Evolutionary conservation across 306 rosid species (phyloP).

Genomic region (Glycine soja): DNA sequence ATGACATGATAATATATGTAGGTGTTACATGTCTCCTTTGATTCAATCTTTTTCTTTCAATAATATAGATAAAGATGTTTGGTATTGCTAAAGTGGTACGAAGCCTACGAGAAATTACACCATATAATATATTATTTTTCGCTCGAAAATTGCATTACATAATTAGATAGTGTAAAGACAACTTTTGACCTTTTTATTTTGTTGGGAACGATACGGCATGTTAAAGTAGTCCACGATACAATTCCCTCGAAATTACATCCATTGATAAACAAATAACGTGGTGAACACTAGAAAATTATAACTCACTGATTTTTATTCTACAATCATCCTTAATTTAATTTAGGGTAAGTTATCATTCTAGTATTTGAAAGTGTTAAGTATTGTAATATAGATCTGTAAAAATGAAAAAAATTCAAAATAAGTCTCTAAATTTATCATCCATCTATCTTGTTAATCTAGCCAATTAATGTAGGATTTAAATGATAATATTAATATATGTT

Average conservation of each 20-base stretch:
- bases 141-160: not conserved
- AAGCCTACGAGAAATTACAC: not conserved
- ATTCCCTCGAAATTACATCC: not conserved
- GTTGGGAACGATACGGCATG: not conserved
- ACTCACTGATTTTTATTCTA: not conserved
- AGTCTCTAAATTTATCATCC: too few species aligned
- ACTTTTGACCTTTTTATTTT: not conserved
- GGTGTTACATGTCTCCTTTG: constrained; percentile 9
- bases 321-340: not conserved
- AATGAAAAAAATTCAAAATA: too few species aligned
- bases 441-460: too few species aligned
- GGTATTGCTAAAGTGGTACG: not conserved
- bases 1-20: not conserved
- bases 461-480: too few species aligned
- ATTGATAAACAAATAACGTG: not conserved
- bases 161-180: not conserved
- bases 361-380: too few species aligned
- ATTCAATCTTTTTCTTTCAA: not conserved
- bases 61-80: not conserved
- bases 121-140: not conserved
- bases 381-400: too few species aligned
- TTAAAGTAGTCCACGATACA: not conserved
- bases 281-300: not conserved
- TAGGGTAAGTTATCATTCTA: too few species aligned
- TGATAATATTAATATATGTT: too few species aligned